Percentiles rank a stretch among this genome's conserved stretches.
phyloP scores from a whole-genome alignment of 352 stramenopile species.

The Pythium grandisporangium region DNA sequence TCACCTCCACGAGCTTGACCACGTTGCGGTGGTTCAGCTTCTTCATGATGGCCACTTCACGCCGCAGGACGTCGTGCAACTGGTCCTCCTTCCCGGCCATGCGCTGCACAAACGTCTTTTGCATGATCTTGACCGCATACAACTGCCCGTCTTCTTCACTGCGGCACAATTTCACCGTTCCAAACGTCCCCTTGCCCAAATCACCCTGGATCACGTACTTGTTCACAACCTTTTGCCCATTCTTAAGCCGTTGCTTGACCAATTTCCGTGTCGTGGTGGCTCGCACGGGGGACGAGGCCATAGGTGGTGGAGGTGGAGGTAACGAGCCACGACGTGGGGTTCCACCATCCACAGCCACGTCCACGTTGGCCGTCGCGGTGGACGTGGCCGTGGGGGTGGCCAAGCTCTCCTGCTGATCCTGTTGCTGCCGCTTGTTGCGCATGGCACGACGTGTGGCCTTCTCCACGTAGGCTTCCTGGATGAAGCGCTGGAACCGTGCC shows the following conservation, averaged over 20 bases:
- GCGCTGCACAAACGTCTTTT: slow-evolving; percentile 85
- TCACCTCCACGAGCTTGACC: slow-evolving; percentile 91
- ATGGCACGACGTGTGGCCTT: slow-evolving; percentile 79
- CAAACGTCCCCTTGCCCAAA: slow-evolving; percentile 88
- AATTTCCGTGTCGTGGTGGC: slow-evolving; percentile 75
- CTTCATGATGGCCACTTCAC: slow-evolving; percentile 96
- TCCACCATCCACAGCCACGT: too few species aligned
- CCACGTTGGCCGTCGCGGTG: slow-evolving; percentile 14
- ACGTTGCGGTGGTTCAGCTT: slow-evolving; percentile 92
- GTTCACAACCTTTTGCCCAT: slow-evolving; percentile 86
- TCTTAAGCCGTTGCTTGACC: slow-evolving; percentile 76
- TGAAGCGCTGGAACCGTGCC: slow-evolving; percentile 80
- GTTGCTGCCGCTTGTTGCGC: slow-evolving; percentile 62
- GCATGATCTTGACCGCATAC: slow-evolving; percentile 88
- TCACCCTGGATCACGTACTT: slow-evolving; percentile 92
- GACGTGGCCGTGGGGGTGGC: slow-evolving; percentile 6
- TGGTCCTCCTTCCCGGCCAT: slow-evolving; percentile 84
- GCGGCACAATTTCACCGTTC: slow-evolving; percentile 74
- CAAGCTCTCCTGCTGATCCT: slow-evolving; percentile 16
- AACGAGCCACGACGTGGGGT: slow-evolving; percentile 11
- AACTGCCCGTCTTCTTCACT: slow-evolving; percentile 71
- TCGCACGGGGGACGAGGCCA: slow-evolving; percentile 38
- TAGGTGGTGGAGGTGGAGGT: slow-evolving; percentile 40
- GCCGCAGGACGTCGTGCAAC: slow-evolving; percentile 69
- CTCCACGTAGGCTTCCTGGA: slow-evolving; percentile 80